Evolutionary conservation across 768 basidiomycete genomes (phyloP), one percentile per base, ranked within the genome.

Genomic region (Trametes coccinea): DNA sequence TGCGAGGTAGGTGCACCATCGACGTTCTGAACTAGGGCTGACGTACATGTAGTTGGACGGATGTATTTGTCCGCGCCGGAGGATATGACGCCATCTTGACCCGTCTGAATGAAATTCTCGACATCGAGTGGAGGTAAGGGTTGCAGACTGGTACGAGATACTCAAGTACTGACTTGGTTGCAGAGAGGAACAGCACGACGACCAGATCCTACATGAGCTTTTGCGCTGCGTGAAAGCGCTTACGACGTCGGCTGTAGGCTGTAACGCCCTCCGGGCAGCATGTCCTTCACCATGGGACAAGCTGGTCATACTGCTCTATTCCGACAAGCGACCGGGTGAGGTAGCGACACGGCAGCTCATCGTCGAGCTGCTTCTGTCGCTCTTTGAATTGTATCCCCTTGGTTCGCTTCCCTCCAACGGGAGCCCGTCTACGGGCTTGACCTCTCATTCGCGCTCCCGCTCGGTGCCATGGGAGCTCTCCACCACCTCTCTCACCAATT

Each of bases 251-350:
- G 82, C 89, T 49, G 88, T 92, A 39, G 96, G 96, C 13, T 95
- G 92, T 70, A 86, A 87, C 54, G 94, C 97, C 4, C 83, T 99
- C 10, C 88, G 94, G n/a, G 88, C 86, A 67, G 89, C 88, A 33
- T 90, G 90, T 60, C 95, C 95, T 0, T 86, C 89, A 0, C 97
- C 96, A 0, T 98, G 93, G 72, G 79, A 82, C 4, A 90, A 95
- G 63, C 80, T 99, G 31, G 81, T 95, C 16, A 77, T 86, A 8
- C 82, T 98, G 14, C 80, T 98, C 2, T 98, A 93, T 74, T 96
- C 95, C 3, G 96, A 98, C 79, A 98, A 98, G 79, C 97, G 95
- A 72, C 97, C 97, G 0, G 97, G 97, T 46, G 97, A 99, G 41
- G 80, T 98, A 8, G 84, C 87, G 3, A 89, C 92, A 4, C 86